Base-by-base conservation (phyloP, 306 rosid species). In the Quercus bicolor region DNA sequence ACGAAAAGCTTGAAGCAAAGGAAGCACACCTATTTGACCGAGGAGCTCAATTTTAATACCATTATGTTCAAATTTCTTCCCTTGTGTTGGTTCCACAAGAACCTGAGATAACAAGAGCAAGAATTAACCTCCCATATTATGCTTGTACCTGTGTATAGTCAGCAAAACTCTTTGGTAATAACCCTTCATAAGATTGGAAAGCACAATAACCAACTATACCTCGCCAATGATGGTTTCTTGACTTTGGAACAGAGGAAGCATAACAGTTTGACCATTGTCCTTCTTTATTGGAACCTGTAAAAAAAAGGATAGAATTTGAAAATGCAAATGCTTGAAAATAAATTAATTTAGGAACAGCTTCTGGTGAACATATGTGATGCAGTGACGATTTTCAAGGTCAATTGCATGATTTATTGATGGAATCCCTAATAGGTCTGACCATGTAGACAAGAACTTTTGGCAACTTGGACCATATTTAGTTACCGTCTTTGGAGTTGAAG, bases 1-100 rank as follows among this genome's bases (percentile, higher is more conserved):
- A 29, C 26, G 16, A 48, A 34, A 77, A 31, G 26, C 62, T 56
- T 10, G 6, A 57, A 64, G 14, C 33, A 5, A 51, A 72, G 75
- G 31, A 75, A 80, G 77, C 85, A 56, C 56, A 84, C 90, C 90
- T 81, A 84, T 86, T 76, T 81, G 90, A 55, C 90, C 87, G 29
- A 86, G 90, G 33, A 86, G 87, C 84, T 86, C 90, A 72, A 84
- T 73, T 78, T 86, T 86, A 33, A 86, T 56, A 72, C 90, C 87
- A 73, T 78, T 84, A 78, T 86, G 90, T 48, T 86, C 84, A 40
- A 86, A 56, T 71, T 81, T 86, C 78, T 86, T 86, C 80, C 87
- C 90, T 21, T 68, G 66, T 16, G 68, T 54, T 53, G 87, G 90
- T 55, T 86, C 84, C 78, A 86, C 18, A 61, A 75, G 33, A 79